Base-by-base conservation (phyloP, 1,284 basidiomycete species). In the Ganoderma lingzhi region DNA sequence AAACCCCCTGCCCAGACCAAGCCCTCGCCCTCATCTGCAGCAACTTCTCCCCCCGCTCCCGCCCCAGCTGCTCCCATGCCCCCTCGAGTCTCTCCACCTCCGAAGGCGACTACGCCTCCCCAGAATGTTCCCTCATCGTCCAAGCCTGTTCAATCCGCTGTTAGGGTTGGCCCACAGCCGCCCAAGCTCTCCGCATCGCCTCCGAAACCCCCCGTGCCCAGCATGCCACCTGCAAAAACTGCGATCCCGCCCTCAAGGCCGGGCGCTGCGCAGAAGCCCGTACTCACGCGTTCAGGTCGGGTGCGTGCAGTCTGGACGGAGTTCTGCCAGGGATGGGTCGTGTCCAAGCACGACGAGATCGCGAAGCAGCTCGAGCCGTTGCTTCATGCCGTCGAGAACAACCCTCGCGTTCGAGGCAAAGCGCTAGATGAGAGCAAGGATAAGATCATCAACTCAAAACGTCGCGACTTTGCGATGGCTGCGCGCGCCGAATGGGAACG, bases 1-100 rank as follows among this genome's bases (percentile, higher is more conserved):
- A 73, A 71, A 66, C 71, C 71, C 71, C 53, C 69, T 69, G 71
- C 71, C 71, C 71, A 63, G 42, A 37, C 71, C 45, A 71, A 70
- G 23, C 45, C 65, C 41, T 32, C 65, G 19, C 30, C 61, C 42
- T 23, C 58, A 19, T 56, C 30, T 37, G 48, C 15, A 2, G 15
- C 32, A 10, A 41, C 63, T 12, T 32, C 65, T 15, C 19, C 61
- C 44, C 6, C 64, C 9, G n/a, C 66, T 37, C 59, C 62, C 45
- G 66, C 55, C 19, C 6, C 61, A 19, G 39, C 59, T 28, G 59
- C 60, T 45, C 48, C 53, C 14, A 68, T 64, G 55, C 68, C 68
- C 28, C 28, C 66, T 42, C 65, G 72, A 37, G 70, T 71, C 32
- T 73, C 70, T 15, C 72, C 72, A 23, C 70, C 68, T 53, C 72